A percentile compares a stretch with the other conserved stretches of the same genome.
These are phyloP conservation scores for Euryodendron excelsum DNA, from an alignment of 148 eudicot genomes.

Conservation along the genomic window DNA sequence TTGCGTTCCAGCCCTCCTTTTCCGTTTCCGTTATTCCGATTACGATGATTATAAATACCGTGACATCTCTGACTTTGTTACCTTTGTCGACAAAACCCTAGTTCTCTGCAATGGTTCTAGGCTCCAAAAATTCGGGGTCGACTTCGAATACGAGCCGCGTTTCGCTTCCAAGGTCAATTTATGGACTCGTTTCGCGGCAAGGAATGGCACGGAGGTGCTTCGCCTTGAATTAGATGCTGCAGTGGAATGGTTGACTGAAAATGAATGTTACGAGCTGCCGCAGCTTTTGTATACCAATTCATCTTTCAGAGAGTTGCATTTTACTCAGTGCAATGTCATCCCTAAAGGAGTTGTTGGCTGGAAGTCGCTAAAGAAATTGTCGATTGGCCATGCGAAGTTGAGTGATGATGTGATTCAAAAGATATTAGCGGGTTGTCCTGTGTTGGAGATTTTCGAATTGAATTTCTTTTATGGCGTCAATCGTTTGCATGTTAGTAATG, in stretches of 20 bases:
- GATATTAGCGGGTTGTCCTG: neutral
- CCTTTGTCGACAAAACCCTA: neutral
- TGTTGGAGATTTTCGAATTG: slow-evolving; percentile 11
- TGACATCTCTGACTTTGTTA: neutral
- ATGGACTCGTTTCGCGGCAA: neutral
- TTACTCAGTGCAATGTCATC: neutral
- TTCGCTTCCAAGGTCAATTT: neutral
- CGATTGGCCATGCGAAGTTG: neutral
- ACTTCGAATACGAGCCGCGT: neutral
- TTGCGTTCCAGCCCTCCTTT: neutral
- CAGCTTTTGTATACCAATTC: neutral
- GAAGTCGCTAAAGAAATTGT: neutral
- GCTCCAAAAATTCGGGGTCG: neutral
- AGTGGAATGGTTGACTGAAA: neutral
- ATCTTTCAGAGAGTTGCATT: neutral
- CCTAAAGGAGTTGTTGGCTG: neutral
- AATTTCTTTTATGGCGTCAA: neutral
- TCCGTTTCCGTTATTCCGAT: neutral
- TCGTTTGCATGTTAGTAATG: neutral
- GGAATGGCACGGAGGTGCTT: neutral
- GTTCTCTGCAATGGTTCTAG: neutral
- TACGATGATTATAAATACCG: neutral
- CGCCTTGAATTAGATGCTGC: neutral
- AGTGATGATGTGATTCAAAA: neutral
- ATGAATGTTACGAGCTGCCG: neutral